Conservation (phyloP, 345 rosid genomes). For the Melastoma malabathricum region DNA sequence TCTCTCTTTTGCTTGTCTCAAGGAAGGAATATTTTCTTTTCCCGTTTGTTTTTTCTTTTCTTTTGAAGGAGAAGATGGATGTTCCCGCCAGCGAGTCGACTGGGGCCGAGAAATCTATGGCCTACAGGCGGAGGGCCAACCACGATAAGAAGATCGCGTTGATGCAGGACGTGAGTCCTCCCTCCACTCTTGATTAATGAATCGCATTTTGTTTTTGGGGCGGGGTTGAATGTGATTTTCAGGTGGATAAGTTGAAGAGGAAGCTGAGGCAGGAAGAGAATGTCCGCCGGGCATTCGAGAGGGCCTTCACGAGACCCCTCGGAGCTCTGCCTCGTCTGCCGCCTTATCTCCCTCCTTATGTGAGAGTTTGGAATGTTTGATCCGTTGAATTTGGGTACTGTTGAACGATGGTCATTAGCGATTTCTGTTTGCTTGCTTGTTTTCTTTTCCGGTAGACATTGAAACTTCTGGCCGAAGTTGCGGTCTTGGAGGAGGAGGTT, state of each 20-base stretch:
- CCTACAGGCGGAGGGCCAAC: conserved; percentile 48
- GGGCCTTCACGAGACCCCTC: conserved; percentile 84
- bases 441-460: conserved; percentile 39
- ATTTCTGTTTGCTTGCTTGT: conserved; percentile 3
- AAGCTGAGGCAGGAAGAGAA: conserved; percentile 93
- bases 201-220: conserved; percentile 4
- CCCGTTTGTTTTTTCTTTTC: too few relatives aligned
- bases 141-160: conserved; percentile 68
- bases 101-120: conserved; percentile 29
- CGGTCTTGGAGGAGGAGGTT: conserved; percentile 93
- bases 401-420: too few relatives aligned
- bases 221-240: conserved; percentile 6
- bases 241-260: conserved; percentile 94
- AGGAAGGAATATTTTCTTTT: too few relatives aligned
- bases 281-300: conserved; percentile 88
- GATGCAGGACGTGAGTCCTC: conserved; percentile 51
- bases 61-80: conserved; percentile 50
- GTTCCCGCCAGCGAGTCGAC: conserved; percentile 20
- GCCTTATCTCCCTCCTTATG: conserved; percentile 79
- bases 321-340: conserved; percentile 97
- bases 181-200: not conserved
- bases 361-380: conserved; percentile 15
- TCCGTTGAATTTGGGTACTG: too few relatives aligned
- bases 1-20: too few relatives aligned
- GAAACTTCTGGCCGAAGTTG: conserved; percentile 96